Base-by-base conservation (phyloP, 106 monocot genomes). In the Triglochin maritima region DNA sequence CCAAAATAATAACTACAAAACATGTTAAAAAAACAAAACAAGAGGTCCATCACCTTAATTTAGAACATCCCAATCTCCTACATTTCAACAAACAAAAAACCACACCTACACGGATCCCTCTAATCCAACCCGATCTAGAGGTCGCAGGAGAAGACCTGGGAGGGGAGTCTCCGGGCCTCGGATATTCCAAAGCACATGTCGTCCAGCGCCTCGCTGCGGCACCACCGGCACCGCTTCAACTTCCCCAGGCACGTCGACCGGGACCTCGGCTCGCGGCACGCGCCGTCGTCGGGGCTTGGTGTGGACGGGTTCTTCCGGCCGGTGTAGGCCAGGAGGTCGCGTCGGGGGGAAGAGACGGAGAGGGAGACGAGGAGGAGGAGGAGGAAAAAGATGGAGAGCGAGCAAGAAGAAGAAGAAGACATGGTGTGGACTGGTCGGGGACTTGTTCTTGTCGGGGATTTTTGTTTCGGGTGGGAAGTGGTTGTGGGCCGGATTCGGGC, bases 111-210 rank as follows among this genome's bases (percentile, higher is more conserved):
- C 48, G 49, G 10, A 17, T 29, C 9, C 15, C 6, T 12, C 17
- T 7, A 2, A 13, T 17, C 9, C 10, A 5, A 45, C 1, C 29
- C 29, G 29, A 29, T 29, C 29, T 29, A 29, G 29, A 29, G 29
- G 29, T 75, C 69, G 73, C 86, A 86, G 46, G 86, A 81, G 79
- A 90, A 86, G 64, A 86, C 81, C 79, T 90, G 90, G 65, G 47
- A 47, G 11, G 90, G 86, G 41, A 90, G 79, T 65, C 90, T 64
- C 90, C 83, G 84, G 4, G 90, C 90, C 83, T 90, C 90, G 46
- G 78, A 51, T 51, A 79, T 69, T 42, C 75, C 79, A 75, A 90
- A 86, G 79, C 90, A 90, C 83, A 82, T 84, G 72, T 90, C 90
- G 74, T 90, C 90, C 14, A 90, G 64, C 56, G 72, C 81, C 4